A percentile compares a stretch with the other conserved stretches of the same genome.
phyloP scores from a whole-genome alignment of 2,329 filamentous ascomycete species.

The Cladosporium sp. region DNA sequence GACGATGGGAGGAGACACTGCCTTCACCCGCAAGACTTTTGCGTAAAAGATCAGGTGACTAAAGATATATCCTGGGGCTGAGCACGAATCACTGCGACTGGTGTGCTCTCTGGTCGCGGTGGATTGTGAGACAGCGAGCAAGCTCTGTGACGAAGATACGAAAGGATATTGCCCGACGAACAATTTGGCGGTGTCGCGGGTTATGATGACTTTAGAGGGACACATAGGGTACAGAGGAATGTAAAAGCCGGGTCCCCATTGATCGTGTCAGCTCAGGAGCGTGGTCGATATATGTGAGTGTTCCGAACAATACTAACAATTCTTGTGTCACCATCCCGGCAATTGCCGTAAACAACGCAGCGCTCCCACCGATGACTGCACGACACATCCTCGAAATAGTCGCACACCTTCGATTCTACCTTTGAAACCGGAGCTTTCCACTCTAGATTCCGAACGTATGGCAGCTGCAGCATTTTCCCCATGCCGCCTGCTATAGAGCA shows the following conservation, averaged over 20 bases:
- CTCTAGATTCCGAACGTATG: not conserved
- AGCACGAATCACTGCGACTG: too few species aligned
- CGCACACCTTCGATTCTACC: too few species aligned
- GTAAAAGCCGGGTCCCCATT: not conserved
- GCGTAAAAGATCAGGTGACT: too few species aligned
- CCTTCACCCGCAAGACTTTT: too few species aligned
- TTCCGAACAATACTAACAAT: constrained; percentile 30
- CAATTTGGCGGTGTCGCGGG: constrained; percentile 25
- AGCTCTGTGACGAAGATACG: constrained; percentile 4
- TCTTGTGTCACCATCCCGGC: constrained; percentile 17
- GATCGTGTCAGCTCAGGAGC: not conserved
- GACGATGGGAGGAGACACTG: not conserved
- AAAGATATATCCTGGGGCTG: too few species aligned
- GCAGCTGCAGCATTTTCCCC: not conserved
- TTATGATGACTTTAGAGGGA: constrained; percentile 24
- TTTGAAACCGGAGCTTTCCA: too few species aligned
- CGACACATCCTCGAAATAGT: not conserved
- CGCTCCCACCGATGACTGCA: not conserved
- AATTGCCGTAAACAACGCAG: constrained; percentile 9
- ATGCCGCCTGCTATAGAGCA: constrained; percentile 15
- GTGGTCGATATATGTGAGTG: constrained; percentile 9
- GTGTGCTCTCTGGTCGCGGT: too few species aligned
- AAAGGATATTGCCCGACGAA: constrained; percentile 22
- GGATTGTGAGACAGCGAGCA: too few species aligned
- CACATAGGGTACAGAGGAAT: constrained; percentile 23